Evolutionary conservation across 202 grass and related monocot genomes (phyloP).

Genomic region (Schoenoplectus tabernaemontani): DNA sequence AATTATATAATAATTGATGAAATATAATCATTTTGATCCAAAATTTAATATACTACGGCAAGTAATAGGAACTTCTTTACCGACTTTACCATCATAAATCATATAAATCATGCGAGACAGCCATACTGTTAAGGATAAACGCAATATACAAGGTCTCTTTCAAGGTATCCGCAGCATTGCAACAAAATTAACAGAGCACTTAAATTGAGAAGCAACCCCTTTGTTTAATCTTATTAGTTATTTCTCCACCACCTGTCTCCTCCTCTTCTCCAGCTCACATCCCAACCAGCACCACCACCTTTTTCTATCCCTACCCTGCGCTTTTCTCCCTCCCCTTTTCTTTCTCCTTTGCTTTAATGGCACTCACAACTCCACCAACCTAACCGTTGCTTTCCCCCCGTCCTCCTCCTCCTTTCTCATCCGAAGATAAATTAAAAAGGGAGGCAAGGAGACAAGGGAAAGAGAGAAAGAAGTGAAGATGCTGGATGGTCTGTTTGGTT

Average conservation of each 20-base stretch:
- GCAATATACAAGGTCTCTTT: background rate
- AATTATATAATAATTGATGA: too few relatives aligned
- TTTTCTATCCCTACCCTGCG: conserved; percentile 9
- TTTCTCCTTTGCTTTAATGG: conserved; percentile 51
- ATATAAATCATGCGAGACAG: too few relatives aligned
- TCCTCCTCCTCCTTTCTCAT: background rate
- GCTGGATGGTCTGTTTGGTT: conserved; percentile 62
- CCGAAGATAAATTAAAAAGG: background rate
- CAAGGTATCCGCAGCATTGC: background rate
- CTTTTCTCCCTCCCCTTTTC: conserved; percentile 13
- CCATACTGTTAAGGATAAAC: background rate
- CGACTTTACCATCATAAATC: background rate
- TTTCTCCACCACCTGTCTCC: conserved; percentile 26
- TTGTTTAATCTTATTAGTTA: too few relatives aligned
- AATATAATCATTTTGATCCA: too few relatives aligned
- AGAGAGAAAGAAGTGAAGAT: conserved; percentile 31
- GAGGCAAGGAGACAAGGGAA: background rate
- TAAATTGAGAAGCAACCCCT: too few relatives aligned
- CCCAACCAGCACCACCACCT: conserved; percentile 26
- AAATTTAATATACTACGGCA: too few relatives aligned
- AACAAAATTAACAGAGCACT: background rate
- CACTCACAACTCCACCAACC: conserved; percentile 29
- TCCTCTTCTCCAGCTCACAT: conserved; percentile 39
- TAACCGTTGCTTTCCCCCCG: conserved; percentile 20
- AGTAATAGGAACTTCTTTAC: background rate